Conservation (phyloP, 1,284 basidiomycete genomes). For the Thecaphora thlaspeos region DNA sequence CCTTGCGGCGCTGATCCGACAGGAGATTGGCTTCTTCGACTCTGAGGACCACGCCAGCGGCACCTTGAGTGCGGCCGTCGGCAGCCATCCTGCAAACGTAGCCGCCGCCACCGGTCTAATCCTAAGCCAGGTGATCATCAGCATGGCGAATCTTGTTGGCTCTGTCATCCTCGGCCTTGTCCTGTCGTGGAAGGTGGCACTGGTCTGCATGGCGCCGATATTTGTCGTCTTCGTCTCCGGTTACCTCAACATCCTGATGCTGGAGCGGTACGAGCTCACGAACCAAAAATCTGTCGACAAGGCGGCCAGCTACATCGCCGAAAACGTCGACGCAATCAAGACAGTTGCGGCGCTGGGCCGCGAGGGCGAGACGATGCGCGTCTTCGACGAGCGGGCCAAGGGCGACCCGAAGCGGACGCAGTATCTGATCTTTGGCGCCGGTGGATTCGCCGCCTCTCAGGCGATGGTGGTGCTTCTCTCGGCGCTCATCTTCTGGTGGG, state of each 20-base stretch:
- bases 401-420: conserved; percentile 31
- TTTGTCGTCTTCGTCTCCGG: conserved; percentile 44
- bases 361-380: conserved; percentile 53
- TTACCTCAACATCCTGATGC: conserved; percentile 55
- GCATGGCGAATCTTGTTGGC: conserved; percentile 55
- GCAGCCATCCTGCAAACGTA: conserved; percentile 57
- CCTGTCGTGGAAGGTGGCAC: conserved; percentile 57
- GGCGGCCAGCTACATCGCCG: conserved; percentile 57
- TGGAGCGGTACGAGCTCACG: conserved; percentile 53
- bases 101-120: conserved; percentile 58
- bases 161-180: conserved; percentile 58
- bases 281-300: conserved; percentile 47
- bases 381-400: conserved; percentile 43
- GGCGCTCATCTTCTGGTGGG: conserved; percentile 59
- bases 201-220: conserved; percentile 57
- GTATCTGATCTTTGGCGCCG: conserved; percentile 50
- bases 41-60: conserved; percentile 57
- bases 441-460: conserved; percentile 57
- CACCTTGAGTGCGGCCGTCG: conserved; percentile 58
- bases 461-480: conserved; percentile 55
- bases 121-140: conserved; percentile 57
- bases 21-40: conserved; percentile 56
- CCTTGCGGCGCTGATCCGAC: conserved; percentile 41
- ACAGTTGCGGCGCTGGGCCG: conserved; percentile 59
- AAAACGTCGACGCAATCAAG: conserved; percentile 59